Conservation (phyloP, 2,329 filamentous ascomycete species). For the Clarireedia hainanense region DNA sequence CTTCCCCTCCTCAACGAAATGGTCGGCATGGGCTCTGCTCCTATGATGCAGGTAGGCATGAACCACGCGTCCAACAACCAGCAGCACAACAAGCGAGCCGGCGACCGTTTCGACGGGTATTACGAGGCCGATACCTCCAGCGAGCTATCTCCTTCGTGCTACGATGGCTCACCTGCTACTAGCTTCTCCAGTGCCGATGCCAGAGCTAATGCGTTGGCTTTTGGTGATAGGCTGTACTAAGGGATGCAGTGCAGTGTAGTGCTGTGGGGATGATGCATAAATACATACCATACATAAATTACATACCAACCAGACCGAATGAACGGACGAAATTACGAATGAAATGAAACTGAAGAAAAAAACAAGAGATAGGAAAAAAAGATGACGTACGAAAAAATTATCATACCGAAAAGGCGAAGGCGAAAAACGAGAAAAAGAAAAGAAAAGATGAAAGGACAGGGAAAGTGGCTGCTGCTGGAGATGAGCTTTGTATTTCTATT, state of each 20-base stretch:
- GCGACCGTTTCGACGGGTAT: neutral
- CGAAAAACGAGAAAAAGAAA: too few relatives aligned
- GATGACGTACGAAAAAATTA: neutral
- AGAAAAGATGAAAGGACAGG: too few relatives aligned
- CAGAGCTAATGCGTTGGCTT: constrained; percentile 30
- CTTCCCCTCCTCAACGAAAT: too few relatives aligned
- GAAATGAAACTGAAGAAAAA: neutral
- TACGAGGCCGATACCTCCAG: constrained; percentile 8
- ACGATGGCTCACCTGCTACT: neutral
- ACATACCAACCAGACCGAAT: too few relatives aligned
- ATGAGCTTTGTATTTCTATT: too few relatives aligned
- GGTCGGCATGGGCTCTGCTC: too few relatives aligned
- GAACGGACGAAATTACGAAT: neutral
- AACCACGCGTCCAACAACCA: too few relatives aligned
- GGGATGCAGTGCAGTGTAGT: too few relatives aligned
- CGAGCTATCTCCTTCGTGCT: neutral
- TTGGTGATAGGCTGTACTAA: constrained; percentile 39
- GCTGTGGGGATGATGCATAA: neutral
- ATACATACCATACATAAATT: neutral
- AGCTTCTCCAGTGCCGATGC: neutral
- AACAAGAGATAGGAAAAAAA: neutral
- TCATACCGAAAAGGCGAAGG: too few relatives aligned
- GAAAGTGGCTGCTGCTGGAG: too few relatives aligned
- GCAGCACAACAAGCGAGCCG: too few relatives aligned
- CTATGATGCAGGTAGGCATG: too few relatives aligned